Evolutionary conservation across 805 yeast genomes (phyloP).

Genomic region (Teunomyces panamensis): DNA sequence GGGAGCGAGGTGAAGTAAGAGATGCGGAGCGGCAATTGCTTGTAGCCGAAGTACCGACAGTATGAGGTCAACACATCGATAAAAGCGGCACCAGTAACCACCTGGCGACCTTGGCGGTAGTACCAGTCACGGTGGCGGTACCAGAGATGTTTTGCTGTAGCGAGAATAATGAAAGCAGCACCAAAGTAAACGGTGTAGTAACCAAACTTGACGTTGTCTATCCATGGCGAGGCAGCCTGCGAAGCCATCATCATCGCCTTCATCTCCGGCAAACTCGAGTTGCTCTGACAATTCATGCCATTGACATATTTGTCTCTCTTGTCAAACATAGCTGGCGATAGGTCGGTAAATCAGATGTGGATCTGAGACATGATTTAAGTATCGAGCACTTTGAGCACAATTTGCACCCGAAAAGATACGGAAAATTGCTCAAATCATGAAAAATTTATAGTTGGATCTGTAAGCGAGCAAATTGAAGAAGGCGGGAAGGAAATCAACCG

Average conservation of each 20-base stretch:
- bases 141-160: conserved; percentile 32
- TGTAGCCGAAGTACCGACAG: conserved; percentile 35
- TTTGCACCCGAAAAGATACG: conserved; percentile 1
- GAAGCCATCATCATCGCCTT: conserved; percentile 16
- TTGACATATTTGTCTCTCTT: conserved; percentile 21
- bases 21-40: conserved; percentile 24
- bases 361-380: background rate
- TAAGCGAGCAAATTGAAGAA: background rate
- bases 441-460: no score
- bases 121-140: conserved; percentile 22
- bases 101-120: conserved; percentile 11
- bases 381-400: background rate
- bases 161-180: conserved; percentile 32
- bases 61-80: conserved; percentile 29
- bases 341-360: background rate
- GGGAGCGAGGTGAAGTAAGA: conserved; percentile 30
- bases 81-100: conserved; percentile 11
- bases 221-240: conserved; percentile 30
- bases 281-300: conserved; percentile 40
- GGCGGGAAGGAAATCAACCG: background rate
- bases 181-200: conserved; percentile 40
- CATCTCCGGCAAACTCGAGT: conserved; percentile 22
- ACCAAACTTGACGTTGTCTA: conserved; percentile 30
- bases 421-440: background rate
- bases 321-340: background rate